Conservation (phyloP, 1,284 basidiomycete genomes). For the Ustilago cynodontis region DNA sequence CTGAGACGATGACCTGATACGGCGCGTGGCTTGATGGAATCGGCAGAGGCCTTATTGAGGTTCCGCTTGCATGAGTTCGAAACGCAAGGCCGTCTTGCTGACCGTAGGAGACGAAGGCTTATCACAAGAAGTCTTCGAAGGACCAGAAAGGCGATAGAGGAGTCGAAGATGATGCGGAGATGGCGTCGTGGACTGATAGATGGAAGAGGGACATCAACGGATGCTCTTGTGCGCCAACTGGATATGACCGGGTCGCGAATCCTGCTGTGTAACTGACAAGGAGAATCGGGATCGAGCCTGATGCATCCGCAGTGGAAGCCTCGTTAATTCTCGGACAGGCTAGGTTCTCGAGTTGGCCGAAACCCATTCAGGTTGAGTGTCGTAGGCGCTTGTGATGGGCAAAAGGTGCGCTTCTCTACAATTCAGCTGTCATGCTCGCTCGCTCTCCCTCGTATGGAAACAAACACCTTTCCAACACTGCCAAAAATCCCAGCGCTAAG, state of each 20-base stretch:
- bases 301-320: neutral
- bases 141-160: no score
- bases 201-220: neutral
- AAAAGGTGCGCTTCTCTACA: neutral
- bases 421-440: slow-evolving; percentile 6
- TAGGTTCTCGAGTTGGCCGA: slow-evolving; percentile 14
- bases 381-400: neutral
- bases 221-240: neutral
- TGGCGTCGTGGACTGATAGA: neutral
- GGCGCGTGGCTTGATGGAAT: no score
- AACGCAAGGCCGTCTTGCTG: no score
- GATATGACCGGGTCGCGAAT: neutral
- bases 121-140: no score
- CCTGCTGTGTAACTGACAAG: neutral
- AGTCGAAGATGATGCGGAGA: no score
- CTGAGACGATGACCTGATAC: no score
- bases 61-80: no score
- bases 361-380: neutral
- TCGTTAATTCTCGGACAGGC: neutral
- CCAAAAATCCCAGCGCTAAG: slow-evolving; percentile 5
- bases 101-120: no score
- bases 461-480: slow-evolving; percentile 15
- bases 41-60: no score
- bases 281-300: neutral
- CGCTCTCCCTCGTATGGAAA: slow-evolving; percentile 8